Evolutionary conservation across 1,284 basidiomycete species (phyloP).

Genomic region (Bjerkandera adusta): DNA sequence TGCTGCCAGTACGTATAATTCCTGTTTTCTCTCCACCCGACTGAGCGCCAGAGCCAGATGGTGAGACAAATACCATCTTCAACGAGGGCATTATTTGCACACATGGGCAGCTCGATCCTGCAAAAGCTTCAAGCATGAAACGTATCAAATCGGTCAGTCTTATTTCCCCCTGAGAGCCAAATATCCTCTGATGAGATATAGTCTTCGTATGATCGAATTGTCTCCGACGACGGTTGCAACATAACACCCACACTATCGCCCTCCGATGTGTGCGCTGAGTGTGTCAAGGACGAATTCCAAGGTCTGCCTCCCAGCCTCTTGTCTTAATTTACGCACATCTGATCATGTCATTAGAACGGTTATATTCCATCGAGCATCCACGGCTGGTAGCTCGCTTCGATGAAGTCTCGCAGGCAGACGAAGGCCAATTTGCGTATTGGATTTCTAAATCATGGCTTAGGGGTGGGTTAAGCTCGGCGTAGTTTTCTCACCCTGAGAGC

Average conservation of each 20-base stretch:
- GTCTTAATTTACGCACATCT: background rate
- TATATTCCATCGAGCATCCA: constrained; percentile 68
- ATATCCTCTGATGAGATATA: constrained; percentile 24
- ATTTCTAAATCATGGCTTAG: constrained; percentile 77
- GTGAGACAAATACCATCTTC: constrained; percentile 17
- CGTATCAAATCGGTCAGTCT: constrained; percentile 46
- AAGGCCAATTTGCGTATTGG: constrained; percentile 56
- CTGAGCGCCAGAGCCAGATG: constrained; percentile 2
- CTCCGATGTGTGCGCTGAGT: constrained; percentile 58
- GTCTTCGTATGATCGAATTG: constrained; percentile 50
- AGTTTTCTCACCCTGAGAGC: background rate
- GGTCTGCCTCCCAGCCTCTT: constrained; percentile 37
- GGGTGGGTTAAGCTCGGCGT: constrained; percentile 41
- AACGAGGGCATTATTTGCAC: constrained; percentile 50
- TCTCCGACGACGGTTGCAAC: constrained; percentile 40
- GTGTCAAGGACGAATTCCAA: constrained; percentile 55
- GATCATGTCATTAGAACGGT: constrained; percentile 46
- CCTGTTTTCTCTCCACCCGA: background rate
- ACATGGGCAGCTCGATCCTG: constrained; percentile 59
- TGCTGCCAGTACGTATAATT: background rate
- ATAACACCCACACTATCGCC: constrained; percentile 46
- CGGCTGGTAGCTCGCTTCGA: constrained; percentile 56
- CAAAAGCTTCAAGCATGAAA: constrained; percentile 61
- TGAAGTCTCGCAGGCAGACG: constrained; percentile 40
- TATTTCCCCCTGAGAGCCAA: constrained; percentile 3